Evolutionary conservation across 1,284 basidiomycete species (phyloP), one percentile per base, ranked within the genome.

Genomic region (Microbotryum saponariae): DNA sequence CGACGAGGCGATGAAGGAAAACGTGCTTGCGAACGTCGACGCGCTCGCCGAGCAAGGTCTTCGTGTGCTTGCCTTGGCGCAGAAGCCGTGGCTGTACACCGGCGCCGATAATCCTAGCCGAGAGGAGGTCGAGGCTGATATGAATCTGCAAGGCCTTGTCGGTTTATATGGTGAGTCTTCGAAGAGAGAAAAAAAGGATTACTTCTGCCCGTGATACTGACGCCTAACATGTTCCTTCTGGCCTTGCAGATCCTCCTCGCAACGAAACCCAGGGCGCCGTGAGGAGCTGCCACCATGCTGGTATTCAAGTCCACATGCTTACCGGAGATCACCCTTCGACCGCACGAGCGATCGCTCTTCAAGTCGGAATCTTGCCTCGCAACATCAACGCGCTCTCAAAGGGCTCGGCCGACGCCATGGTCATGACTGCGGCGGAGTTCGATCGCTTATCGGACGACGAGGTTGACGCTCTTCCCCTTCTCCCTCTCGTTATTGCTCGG

Each of bases 241-340:
- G 18, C 29, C 49, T 18, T 33, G 73, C 74, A 68, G 85, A 87
- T 71, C 85, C 85, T 18, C 86, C 85, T n/a, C 79, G 85, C 46
- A 82, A 82, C 14, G 84, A 87, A 70, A 82, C 82, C 4, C 76
- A 80, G 3, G 81, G 79, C 14, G 83, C 85, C 25, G 85, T 88
- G 1, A 77, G 79, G 53, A 80, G 81, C 59, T 85, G 82, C 75
- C 79, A 82, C 62, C 76, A 79, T 52, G 85, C 85, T 33, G 83
- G 84, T 20, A 84, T 87, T 69, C 80, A 81, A 18, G 83, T 84
- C 23, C 81, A 83, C 71, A 87, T 87, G 85, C 76, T 83, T 23
- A 83, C 77, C 6, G 77, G 77, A 37, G 77, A 78, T 61, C 77
- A 78, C 60, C 66, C 70, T 2, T 72, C 73, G 7, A 78, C 77